Evolutionary conservation across 2,329 filamentous ascomycete species (phyloP).

Genomic region (Colletotrichum scovillei): DNA sequence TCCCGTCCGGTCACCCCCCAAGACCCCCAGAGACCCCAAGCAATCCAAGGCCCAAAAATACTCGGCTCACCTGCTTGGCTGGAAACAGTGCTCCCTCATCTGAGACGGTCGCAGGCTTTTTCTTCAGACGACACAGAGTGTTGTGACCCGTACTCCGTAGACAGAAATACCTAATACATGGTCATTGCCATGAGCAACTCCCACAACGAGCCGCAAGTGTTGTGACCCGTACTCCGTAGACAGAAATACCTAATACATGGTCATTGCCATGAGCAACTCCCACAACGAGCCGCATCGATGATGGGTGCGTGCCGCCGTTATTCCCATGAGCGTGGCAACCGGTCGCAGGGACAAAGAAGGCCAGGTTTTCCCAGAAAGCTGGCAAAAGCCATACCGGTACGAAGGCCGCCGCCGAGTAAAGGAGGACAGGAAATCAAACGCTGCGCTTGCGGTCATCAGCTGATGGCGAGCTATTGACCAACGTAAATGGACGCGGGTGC

Average conservation of each 20-base stretch:
- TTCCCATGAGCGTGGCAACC: background rate
- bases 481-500: slow-evolving; percentile 28
- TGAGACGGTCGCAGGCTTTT: slow-evolving; percentile 32
- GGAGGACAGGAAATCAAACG: background rate
- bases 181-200: background rate
- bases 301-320: background rate
- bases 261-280: background rate
- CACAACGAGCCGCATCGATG: background rate
- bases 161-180: background rate
- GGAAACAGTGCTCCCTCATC: slow-evolving; percentile 28
- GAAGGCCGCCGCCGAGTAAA: background rate
- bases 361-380: too few relatives aligned
- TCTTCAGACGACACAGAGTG: slow-evolving; percentile 26
- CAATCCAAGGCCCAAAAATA: slow-evolving; percentile 23
- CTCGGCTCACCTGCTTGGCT: slow-evolving; percentile 19
- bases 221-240: background rate
- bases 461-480: slow-evolving; percentile 30
- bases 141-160: too few relatives aligned
- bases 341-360: background rate
- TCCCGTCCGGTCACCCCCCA: slow-evolving; percentile 20
- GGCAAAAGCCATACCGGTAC: too few relatives aligned
- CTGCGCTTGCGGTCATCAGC: slow-evolving; percentile 30
- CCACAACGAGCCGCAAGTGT: background rate
- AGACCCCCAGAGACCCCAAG: background rate
- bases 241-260: background rate